Base-by-base conservation (phyloP, 345 rosid genomes). In the Populus pruinosa region DNA sequence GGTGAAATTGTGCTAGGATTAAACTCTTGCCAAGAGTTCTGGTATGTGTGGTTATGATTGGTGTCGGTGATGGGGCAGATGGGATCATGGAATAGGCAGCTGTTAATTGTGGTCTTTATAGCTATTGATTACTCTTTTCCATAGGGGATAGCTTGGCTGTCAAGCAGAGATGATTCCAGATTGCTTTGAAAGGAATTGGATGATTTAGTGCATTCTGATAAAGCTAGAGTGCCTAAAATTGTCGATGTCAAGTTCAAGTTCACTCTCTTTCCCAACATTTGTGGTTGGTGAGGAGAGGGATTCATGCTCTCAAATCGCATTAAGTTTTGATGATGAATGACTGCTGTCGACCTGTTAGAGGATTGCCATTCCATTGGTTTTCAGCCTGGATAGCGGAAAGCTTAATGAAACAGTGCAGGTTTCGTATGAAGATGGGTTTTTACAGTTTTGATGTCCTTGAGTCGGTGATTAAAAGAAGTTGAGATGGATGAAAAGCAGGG, bases 41-140 rank as follows among this genome's bases (percentile, higher is more conserved):
- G 43, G 76, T 36, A 56, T 21, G 27, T 61, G 67, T 27, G 67
- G 75, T n/a, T 10, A 62, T 78, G 13, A 44, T 70, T 12, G 71
- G 35, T 77, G 76, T 63, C 33, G 74, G 59, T 74, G 71, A 70
- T 63, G 69, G 56, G 75, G 63, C 68, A 80, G 56, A 13, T 41
- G n/a, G 63, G 47, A 36, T 74, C 14, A 20, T 33, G 61, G 10
- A 21, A 75, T 49, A 18, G 23, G 18, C 59, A 56, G 39, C 20
- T 61, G 25, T 16, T 6, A 4, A 36, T 69, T 29, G 49, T 18
- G 56, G 36, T 29, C 44, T 43, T n/a, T 76, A 38, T 59, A 27
- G 62, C 61, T 23, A 27, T 55, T 76, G 79, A 76, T 70, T 27
- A 38, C 69, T 29, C 33, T 35, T 66, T n/a, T 56, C 59, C 68